A percentile compares a stretch with the other conserved stretches of the same genome.
Conservation (phyloP, 768 basidiomycete genomes). For the Russula olivacea region DNA sequence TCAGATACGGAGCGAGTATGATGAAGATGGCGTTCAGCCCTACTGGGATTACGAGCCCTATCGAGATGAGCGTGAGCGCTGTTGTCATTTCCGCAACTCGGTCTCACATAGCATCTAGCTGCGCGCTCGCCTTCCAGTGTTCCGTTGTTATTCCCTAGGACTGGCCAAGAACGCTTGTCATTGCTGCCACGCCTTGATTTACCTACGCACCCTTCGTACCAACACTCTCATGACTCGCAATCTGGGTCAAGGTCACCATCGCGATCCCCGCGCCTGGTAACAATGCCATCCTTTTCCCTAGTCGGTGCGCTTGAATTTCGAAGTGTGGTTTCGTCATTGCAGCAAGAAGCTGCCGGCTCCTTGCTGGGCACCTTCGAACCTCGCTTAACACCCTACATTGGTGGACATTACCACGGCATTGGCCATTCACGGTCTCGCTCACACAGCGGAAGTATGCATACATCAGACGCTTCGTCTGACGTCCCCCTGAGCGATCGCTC, state of each 20-base stretch:
- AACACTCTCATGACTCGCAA: constrained; percentile 36
- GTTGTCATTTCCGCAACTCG: neutral
- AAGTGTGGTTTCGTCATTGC: constrained; percentile 78
- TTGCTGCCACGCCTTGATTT: constrained; percentile 38
- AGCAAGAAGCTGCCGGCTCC: constrained; percentile 55
- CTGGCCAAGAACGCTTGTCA: constrained; percentile 35
- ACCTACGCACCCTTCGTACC: constrained; percentile 38
- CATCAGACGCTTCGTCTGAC: constrained; percentile 48
- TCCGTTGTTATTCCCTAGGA: constrained; percentile 19
- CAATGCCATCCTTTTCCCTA: constrained; percentile 82
- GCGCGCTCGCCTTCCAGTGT: constrained; percentile 17
- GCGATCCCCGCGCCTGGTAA: constrained; percentile 32
- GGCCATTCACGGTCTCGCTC: constrained; percentile 32
- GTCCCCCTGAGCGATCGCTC: constrained; percentile 50
- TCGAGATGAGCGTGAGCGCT: constrained; percentile 53
- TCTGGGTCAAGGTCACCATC: constrained; percentile 43
- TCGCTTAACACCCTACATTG: constrained; percentile 62
- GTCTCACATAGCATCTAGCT: constrained; percentile 18
- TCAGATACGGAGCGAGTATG: constrained; percentile 54
- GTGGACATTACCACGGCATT: constrained; percentile 62
- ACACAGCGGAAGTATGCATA: constrained; percentile 34
- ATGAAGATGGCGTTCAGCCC: constrained; percentile 39
- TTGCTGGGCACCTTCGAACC: constrained; percentile 62
- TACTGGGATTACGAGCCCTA: constrained; percentile 47
- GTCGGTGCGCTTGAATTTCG: constrained; percentile 95